phyloP scores from a whole-genome alignment of 345 rosid genomes.

The Arabidopsis suecica region DNA sequence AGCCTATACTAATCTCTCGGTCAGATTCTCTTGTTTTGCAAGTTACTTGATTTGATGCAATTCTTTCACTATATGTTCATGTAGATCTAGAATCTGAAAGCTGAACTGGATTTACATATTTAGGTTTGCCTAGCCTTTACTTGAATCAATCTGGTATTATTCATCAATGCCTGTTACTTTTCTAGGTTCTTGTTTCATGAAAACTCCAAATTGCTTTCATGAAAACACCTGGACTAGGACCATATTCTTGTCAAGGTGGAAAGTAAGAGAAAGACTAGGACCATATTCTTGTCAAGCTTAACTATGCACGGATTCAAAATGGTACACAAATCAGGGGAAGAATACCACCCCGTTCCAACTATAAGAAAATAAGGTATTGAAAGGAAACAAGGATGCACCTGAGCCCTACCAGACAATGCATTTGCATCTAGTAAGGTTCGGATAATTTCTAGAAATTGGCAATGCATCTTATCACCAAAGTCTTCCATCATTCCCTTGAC shows the following conservation, averaged over 20 bases:
- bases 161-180: neutral
- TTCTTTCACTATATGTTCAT: neutral
- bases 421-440: slow-evolving; percentile 94
- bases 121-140: neutral
- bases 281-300: slow-evolving; percentile 8
- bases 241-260: neutral
- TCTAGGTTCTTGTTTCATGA: neutral
- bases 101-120: neutral
- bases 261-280: neutral
- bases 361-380: slow-evolving; percentile 3
- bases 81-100: neutral
- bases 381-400: slow-evolving; percentile 54
- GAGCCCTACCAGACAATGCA: slow-evolving; percentile 75
- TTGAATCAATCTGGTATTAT: neutral
- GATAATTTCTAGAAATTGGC: slow-evolving; percentile 97
- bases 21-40: neutral
- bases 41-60: neutral
- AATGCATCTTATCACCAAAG: slow-evolving; percentile 94
- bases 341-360: neutral
- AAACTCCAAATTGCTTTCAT: neutral
- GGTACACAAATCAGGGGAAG: slow-evolving; percentile 17
- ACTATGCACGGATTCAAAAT: neutral
- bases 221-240: no score
- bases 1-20: no score
- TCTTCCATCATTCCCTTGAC: slow-evolving; percentile 97